A percentile compares a stretch with the other conserved stretches of the same genome.
Conservation (phyloP, 768 basidiomycete genomes). For the Pleurotus salmoneostramineus region DNA sequence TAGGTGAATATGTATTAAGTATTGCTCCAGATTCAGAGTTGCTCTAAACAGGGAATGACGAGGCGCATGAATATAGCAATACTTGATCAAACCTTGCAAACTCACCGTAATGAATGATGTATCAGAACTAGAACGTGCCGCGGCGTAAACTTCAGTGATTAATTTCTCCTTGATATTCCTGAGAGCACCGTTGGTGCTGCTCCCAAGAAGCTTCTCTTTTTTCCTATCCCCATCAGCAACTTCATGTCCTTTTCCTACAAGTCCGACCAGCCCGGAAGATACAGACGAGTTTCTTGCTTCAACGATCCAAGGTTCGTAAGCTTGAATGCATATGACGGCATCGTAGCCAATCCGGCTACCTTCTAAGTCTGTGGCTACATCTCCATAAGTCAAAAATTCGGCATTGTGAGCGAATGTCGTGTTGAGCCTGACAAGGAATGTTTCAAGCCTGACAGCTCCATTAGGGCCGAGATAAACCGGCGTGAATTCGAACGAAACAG, state of each 20-base stretch:
- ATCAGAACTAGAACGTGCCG: neutral
- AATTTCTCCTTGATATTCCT: neutral
- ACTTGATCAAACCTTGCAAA: too few species aligned
- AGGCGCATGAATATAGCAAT: too few species aligned
- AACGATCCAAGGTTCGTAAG: slow-evolving; percentile 38
- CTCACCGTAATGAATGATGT: too few species aligned
- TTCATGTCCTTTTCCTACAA: slow-evolving; percentile 24
- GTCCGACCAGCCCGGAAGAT: slow-evolving; percentile 20
- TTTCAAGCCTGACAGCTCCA: slow-evolving; percentile 22
- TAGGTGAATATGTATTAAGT: too few species aligned
- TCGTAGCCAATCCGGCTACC: slow-evolving; percentile 34
- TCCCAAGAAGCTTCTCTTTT: slow-evolving; percentile 1
- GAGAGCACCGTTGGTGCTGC: neutral
- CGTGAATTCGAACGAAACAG: slow-evolving; percentile 19
- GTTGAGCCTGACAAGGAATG: slow-evolving; percentile 31
- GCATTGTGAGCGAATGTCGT: slow-evolving; percentile 28
- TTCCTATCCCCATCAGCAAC: slow-evolving; percentile 16
- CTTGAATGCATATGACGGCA: slow-evolving; percentile 32
- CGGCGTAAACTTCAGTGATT: neutral
- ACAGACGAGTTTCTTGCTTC: slow-evolving; percentile 31
- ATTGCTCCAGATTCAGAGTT: too few species aligned
- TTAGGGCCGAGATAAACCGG: slow-evolving; percentile 9
- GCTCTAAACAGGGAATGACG: too few species aligned
- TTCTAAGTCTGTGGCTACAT: slow-evolving; percentile 16
- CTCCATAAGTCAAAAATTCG: slow-evolving; percentile 19